Base-by-base conservation (phyloP, 176 grass and related monocot genomes). In the Bolboschoenus planiculmis region DNA sequence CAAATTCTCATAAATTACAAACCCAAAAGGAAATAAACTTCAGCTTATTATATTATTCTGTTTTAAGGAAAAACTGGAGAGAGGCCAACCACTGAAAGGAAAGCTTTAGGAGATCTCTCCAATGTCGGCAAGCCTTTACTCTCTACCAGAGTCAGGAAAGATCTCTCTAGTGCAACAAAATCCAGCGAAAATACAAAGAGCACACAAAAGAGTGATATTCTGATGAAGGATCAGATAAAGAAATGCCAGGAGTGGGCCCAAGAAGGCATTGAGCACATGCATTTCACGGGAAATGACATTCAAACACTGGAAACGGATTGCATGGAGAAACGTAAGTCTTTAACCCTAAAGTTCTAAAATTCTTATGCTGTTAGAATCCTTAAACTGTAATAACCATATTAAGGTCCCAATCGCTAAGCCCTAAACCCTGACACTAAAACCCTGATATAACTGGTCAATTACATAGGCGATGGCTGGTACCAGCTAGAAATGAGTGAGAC, bases 311-410 rank as follows among this genome's bases (percentile, higher is more conserved):
- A 81, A 60, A 42, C 11, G 36, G 33, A 81, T 27, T 60, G 5
- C 55, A 63, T 81, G 56, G 78, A 81, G 58, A 60, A 81, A 81
- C 36, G 78, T 81, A 46, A 46, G 78, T 8, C 33, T 81, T 46
- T 3, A 26, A 1, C 68, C 42, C 40, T 14, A 0, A 47, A 47
- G 23, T 74, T 11, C 21, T 46, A 74, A 42, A 47, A 74, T 36
- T 65, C 63, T 67, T 35, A 20, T 67, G 33, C 14, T 61, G 26
- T 61, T 61, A 31, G 39, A 72, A 43, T 21, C 4, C 40, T 39
- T 71, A 21, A 43, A 24, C 14, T 70, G 2, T 71, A 71, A 40
- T 40, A 70, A 2, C 20, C 65, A 70, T 66, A 64, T 20, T 66
- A 36, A 66, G 62, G 15, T 18, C 13, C 33, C 16, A 66, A 66